Conservation (phyloP, 306 rosid species). For the Cicer yamashitae region DNA sequence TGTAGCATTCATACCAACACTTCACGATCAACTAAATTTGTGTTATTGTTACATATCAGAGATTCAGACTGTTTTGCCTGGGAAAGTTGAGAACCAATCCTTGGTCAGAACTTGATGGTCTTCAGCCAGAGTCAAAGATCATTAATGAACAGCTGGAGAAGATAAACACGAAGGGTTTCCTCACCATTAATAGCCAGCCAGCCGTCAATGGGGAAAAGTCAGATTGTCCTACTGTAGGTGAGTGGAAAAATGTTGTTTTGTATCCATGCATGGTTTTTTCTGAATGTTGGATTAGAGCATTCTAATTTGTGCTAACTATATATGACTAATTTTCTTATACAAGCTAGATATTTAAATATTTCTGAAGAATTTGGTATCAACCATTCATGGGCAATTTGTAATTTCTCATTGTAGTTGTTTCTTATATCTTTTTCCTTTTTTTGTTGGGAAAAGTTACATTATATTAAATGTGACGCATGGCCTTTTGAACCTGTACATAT, state of each 20-base stretch:
- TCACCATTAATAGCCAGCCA: conserved; percentile 97
- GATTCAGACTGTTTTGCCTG: conserved; percentile 77
- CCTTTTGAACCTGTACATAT: conserved; percentile 6
- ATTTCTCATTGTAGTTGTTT: background rate
- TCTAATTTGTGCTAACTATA: conserved; percentile 1
- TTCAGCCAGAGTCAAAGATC: conserved; percentile 89
- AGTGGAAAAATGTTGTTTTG: conserved; percentile 42
- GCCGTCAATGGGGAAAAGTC: conserved; percentile 91
- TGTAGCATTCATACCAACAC: conserved; percentile 3
- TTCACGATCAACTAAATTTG: conserved; percentile 32
- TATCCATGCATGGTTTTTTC: conserved; percentile 26
- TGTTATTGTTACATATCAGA: conserved; percentile 56
- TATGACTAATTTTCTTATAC: conserved; percentile 19
- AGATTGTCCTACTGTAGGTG: conserved; percentile 84
- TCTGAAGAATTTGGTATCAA: background rate
- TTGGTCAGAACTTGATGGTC: conserved; percentile 97
- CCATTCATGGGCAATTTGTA: background rate
- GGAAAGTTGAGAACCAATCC: conserved; percentile 95
- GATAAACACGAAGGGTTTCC: conserved; percentile 79
- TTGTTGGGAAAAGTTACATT: background rate
- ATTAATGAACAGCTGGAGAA: conserved; percentile 80
- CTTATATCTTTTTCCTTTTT: background rate
- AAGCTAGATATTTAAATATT: conserved; percentile 15
- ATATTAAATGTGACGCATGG: background rate
- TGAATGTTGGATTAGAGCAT: conserved; percentile 1